Percentiles rank a stretch among this genome's conserved stretches.
Conservation (phyloP, 2,329 filamentous ascomycete genomes). For the Alternaria ethzedia region DNA sequence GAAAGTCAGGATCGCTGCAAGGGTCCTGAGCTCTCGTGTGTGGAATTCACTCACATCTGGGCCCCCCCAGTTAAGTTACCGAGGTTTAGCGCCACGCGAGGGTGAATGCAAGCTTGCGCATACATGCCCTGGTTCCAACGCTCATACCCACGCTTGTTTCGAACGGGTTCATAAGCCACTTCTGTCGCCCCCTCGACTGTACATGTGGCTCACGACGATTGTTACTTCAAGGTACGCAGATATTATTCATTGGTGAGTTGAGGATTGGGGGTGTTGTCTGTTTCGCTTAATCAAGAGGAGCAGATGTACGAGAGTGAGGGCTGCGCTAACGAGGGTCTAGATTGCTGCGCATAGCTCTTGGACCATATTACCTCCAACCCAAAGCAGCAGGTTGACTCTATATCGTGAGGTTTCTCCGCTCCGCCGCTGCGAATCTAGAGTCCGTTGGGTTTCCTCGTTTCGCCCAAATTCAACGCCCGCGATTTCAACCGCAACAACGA, state of each 20-base stretch:
- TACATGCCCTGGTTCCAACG: background rate
- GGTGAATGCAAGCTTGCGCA: background rate
- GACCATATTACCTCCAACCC: background rate
- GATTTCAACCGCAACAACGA: background rate
- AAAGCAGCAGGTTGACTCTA: conserved; percentile 5
- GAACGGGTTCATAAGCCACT: background rate
- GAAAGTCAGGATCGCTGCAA: conserved; percentile 6
- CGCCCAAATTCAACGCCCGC: background rate
- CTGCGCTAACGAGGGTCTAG: conserved; percentile 17
- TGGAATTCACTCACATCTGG: conserved; percentile 6
- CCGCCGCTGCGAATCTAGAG: background rate
- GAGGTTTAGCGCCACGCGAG: background rate
- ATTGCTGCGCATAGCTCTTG: background rate
- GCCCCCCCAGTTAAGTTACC: background rate
- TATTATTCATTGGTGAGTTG: background rate
- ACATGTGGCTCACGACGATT: background rate
- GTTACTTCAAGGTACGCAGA: background rate
- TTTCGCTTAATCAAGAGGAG: background rate
- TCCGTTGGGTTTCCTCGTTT: background rate
- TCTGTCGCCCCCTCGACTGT: background rate
- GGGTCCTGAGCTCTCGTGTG: background rate
- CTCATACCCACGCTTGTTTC: background rate
- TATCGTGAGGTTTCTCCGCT: background rate
- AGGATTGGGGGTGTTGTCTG: background rate
- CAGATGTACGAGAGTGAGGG: conserved; percentile 1